Conservation (phyloP, 495 filamentous ascomycete species). For the Trichoderma erinaceum region DNA sequence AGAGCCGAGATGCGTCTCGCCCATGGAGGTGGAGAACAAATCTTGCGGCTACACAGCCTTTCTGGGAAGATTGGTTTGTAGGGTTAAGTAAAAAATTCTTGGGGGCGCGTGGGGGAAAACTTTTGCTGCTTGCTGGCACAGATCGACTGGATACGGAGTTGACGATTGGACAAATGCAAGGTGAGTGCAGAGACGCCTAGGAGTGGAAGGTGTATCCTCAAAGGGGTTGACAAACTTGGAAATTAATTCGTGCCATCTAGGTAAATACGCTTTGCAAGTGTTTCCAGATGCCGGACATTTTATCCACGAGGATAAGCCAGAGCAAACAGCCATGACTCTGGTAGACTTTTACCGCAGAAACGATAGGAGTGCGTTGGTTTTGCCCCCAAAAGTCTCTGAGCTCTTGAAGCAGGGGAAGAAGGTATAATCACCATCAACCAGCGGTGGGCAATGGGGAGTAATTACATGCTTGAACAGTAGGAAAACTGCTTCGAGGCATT, state of each 20-base stretch:
- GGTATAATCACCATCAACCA: constrained; percentile 28
- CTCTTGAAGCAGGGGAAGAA: constrained; percentile 47
- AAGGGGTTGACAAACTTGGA: background rate
- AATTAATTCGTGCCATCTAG: constrained; percentile 34
- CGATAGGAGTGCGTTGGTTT: constrained; percentile 72
- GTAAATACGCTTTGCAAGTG: constrained; percentile 93
- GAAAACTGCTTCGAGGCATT: background rate
- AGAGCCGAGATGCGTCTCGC: constrained; percentile 31
- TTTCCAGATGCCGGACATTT: constrained; percentile 95
- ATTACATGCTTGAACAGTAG: background rate
- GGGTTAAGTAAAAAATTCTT: constrained; percentile 88
- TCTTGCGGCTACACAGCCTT: constrained; percentile 74
- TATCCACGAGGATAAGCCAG: constrained; percentile 88
- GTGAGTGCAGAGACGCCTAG: constrained; percentile 34
- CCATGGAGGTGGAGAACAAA: constrained; percentile 84
- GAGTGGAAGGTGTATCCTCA: background rate
- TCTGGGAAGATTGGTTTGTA: constrained; percentile 91
- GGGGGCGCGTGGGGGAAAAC: constrained; percentile 73
- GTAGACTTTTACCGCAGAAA: constrained; percentile 90
- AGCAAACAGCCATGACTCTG: constrained; percentile 74
- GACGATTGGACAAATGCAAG: constrained; percentile 98
- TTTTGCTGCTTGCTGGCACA: constrained; percentile 86
- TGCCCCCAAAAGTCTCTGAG: constrained; percentile 82
- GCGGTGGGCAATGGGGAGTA: background rate
- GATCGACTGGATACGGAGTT: constrained; percentile 91